Base-by-base conservation (phyloP, 352 stramenopile genomes). In the Achlya hypogyna region DNA sequence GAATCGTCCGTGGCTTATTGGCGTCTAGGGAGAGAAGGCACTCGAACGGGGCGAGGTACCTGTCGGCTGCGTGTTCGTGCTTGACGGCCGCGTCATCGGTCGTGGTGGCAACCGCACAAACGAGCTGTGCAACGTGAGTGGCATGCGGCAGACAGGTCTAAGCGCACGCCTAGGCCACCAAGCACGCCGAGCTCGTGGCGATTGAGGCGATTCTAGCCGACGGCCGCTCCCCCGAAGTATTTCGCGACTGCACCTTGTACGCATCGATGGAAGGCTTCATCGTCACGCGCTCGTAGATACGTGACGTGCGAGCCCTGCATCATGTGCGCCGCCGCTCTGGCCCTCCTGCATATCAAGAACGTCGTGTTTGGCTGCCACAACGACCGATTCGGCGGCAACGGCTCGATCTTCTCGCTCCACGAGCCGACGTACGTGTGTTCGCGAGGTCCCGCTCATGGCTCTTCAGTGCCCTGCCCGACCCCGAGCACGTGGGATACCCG, bases 261-360 rank as follows among this genome's bases (percentile, higher is more conserved):
- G 51, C 34, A n/a, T n/a, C 16, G 47, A 25, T 22, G 16, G 27
- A 69, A 38, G 2, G 53, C 52, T 20, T 8, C 25, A 28, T 34
- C 51, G 2, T 16, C 29, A 29, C n/a, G 3, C 23, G 22, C n/a
- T 45, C 10, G 14, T 70, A 70, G 63, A 20, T 86, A 77, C 69
- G 91, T 98, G 43, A 98, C 92, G 9, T 96, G 88, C 38, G 92
- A 98, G 75, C 92, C 92, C 5, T 98, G 92, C 71, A 97, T 98
- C 66, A 98, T 98, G 92, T 98, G 92, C 51, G 91, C 92, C 2
- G 78, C 77, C 29, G 91, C 91, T n/a, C 73, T 98, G 20, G 77
- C 79, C 16, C 77, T 88, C 52, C 71, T 96, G 14, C 78, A 69
- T 45, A 88, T 98, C 49, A 65, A 77, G 43, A 69, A 65, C 6